phyloP scores from a whole-genome alignment of 2,329 filamentous ascomycete genomes.

The Exserohilum turcica region DNA sequence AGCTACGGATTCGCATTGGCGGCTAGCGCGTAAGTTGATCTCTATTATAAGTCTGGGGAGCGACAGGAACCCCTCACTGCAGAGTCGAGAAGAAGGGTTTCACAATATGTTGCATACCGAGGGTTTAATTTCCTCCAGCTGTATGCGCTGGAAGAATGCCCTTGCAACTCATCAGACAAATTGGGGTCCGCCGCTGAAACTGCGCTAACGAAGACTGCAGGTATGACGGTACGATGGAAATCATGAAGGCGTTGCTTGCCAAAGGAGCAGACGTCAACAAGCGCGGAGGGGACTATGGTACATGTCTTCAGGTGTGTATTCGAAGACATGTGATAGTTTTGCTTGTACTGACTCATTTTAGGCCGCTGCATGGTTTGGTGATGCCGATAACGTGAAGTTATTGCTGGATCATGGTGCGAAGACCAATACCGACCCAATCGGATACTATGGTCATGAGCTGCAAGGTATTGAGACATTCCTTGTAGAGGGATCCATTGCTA shows the following conservation, averaged over 20 bases:
- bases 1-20: background rate
- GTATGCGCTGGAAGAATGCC: background rate
- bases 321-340: background rate
- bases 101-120: no score
- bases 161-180: background rate
- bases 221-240: constrained; percentile 27
- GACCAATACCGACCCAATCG: constrained; percentile 26
- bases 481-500: background rate
- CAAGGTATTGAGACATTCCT: constrained; percentile 7
- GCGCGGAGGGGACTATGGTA: constrained; percentile 28
- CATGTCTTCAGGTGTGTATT: constrained; percentile 18
- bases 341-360: background rate
- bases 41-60: background rate
- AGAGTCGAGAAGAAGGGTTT: no score
- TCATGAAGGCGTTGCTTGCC: constrained; percentile 24
- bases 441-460: constrained; percentile 26
- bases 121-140: no score
- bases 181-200: background rate
- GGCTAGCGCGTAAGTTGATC: background rate
- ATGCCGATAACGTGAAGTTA: constrained; percentile 26
- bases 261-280: constrained; percentile 30
- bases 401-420: constrained; percentile 28
- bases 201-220: background rate
- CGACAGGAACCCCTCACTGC: no score
- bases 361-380: constrained; percentile 19